Evolutionary conservation across 1,139 yeast genomes (phyloP), one percentile per base, ranked within the genome.

Genomic region (Lodderomyces parapsilosis): DNA sequence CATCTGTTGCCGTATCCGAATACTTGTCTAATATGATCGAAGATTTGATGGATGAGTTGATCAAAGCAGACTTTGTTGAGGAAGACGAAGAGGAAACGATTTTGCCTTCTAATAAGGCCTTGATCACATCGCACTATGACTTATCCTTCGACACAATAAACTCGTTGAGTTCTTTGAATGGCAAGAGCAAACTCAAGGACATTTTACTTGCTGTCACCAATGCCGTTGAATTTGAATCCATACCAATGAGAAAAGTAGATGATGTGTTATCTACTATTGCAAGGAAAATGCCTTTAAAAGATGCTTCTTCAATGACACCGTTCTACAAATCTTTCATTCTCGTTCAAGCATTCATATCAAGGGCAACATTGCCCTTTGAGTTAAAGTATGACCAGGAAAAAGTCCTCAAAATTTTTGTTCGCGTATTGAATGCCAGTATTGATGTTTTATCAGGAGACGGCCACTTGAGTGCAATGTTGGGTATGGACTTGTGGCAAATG

Each of bases 401-500:
- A 39, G 62, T 79, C 0, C 50, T 84, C 38, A 70, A 68, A 3
- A 58, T 90, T 25, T 63, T 88, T 8, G 49, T 84, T 38, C 70
- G 68, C 3, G 58, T 90, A 27, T 63, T 88, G 8, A 74, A 81
- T 51, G 89, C 93, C 0, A 68, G 82, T 45, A 83, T 88, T 23
- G 97, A 93, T 59, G 68, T 84, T 1, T 65, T 90, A 36, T 81
- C 96, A 0, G 80, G 91, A 50, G 91, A 88, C 46, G 97, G 98
- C 0, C 71, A 74, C 50, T 64, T 91, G 55, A 86, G 82, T 59
- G 90, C 96, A 0, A 72, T 89, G 50, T 76, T 77, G 42, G 94
- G 90, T 0, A 88, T 93, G 86, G 98, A 93, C 58, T 60, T 91
- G 44, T 78, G 87, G 1, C 99, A 93, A 57, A 87, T 90, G 96